phyloP scores from a whole-genome alignment of 257 asterid genomes.

The Solanum megistacrolobum region DNA sequence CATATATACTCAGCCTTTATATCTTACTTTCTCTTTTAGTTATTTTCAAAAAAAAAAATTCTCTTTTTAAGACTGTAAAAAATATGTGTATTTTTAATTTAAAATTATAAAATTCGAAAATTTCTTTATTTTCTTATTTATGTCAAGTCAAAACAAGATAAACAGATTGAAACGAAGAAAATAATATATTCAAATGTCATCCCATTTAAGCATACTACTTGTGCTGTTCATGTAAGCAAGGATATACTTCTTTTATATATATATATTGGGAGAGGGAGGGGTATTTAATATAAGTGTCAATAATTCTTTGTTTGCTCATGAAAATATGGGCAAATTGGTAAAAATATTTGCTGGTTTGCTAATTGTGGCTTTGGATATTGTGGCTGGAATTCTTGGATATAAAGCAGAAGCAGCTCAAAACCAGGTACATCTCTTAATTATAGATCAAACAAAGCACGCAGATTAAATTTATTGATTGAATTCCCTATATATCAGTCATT shows the following conservation, averaged over 20 bases:
- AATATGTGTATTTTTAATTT: neutral
- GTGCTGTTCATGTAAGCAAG: neutral
- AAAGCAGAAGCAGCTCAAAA: conserved; percentile 76
- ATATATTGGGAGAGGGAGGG: neutral
- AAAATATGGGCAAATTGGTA: conserved; percentile 41
- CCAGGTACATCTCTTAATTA: conserved; percentile 28
- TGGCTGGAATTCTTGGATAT: conserved; percentile 66
- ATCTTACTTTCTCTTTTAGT: neutral
- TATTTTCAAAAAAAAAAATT: neutral
- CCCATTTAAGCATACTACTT: neutral
- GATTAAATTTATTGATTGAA: neutral
- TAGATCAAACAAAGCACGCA: neutral
- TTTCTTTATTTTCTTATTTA: neutral
- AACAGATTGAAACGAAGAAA: neutral
- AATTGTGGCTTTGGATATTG: conserved; percentile 57
- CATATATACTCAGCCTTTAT: neutral
- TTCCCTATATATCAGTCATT: neutral
- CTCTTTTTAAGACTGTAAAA: too few species aligned
- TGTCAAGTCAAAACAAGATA: neutral
- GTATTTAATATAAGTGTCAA: neutral
- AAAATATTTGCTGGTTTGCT: conserved; percentile 52
- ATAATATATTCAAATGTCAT: neutral
- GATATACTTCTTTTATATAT: neutral
- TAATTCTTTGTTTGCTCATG: neutral
- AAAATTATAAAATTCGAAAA: neutral